These are phyloP conservation scores for Quercus berberidifolia DNA, from an alignment of 306 rosid species.

Conservation along the genomic window DNA sequence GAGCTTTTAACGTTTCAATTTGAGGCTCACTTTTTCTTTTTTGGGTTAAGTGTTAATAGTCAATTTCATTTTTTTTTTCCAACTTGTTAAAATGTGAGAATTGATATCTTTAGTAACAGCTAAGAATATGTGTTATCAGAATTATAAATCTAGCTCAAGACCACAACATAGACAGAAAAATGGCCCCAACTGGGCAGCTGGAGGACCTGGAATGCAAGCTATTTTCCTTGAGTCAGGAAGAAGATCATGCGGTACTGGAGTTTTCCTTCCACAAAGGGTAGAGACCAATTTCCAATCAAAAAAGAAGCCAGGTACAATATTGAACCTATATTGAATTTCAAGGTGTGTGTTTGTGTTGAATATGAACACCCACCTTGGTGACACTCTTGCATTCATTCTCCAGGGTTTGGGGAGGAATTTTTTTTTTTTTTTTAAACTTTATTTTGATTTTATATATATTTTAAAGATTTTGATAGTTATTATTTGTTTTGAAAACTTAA, in stretches of 20 bases:
- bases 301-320: slow-evolving; percentile 52
- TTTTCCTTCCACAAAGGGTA: slow-evolving; percentile 67
- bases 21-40: no score
- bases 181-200: slow-evolving; percentile 26
- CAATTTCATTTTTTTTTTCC: not conserved
- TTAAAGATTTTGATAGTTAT: no score
- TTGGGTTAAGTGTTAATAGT: no score
- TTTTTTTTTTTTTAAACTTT: no score
- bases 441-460: no score
- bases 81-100: not conserved
- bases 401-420: no score
- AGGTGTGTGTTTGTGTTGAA: not conserved
- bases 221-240: slow-evolving; percentile 54
- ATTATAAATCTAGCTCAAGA: slow-evolving; percentile 27
- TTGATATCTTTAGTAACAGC: not conserved
- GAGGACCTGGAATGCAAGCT: slow-evolving; percentile 79
- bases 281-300: slow-evolving; percentile 39
- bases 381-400: no score
- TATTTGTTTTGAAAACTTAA: no score
- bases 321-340: not conserved
- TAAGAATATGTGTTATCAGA: not conserved
- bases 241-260: slow-evolving; percentile 72
- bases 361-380: no score
- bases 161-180: slow-evolving; percentile 29
- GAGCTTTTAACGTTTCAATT: no score